phyloP scores from a whole-genome alignment of 2,329 filamentous ascomycete genomes.

The Sordariomycetes sp. region DNA sequence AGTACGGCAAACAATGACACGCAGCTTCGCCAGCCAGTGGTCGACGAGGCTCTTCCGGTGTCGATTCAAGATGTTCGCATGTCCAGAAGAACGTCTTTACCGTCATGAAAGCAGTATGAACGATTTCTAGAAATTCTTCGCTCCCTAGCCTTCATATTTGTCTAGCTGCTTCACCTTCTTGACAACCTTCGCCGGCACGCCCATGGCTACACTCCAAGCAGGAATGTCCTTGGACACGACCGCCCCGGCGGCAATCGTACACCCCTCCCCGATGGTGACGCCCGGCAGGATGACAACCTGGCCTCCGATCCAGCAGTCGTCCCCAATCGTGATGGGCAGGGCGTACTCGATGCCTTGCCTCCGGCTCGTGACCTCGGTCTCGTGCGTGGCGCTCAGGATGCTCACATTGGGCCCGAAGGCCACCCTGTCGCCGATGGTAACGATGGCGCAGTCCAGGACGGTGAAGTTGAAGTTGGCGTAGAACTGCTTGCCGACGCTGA shows the following conservation, averaged over 20 bases:
- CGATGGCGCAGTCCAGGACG: conserved; percentile 63
- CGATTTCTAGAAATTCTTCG: too few relatives aligned
- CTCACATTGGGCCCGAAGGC: conserved; percentile 64
- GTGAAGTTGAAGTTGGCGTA: conserved; percentile 51
- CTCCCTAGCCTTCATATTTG: too few relatives aligned
- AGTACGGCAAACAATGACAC: too few relatives aligned
- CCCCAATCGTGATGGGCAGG: conserved; percentile 34
- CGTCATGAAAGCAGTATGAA: too few relatives aligned
- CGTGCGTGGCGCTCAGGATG: conserved; percentile 64
- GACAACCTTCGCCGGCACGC: conserved; percentile 36
- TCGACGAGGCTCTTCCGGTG: too few relatives aligned
- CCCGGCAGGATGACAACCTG: conserved; percentile 39
- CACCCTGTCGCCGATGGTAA: conserved; percentile 62
- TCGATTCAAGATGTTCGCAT: too few relatives aligned
- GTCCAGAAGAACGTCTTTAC: too few relatives aligned
- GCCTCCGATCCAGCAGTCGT: conserved; percentile 48
- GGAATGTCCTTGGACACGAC: conserved; percentile 41
- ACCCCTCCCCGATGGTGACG: conserved; percentile 41
- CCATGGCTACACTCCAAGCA: conserved; percentile 36
- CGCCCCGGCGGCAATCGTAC: conserved; percentile 39
- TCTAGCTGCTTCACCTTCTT: conserved; percentile 29
- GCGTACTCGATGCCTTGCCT: conserved; percentile 36
- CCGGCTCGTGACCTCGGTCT: conserved; percentile 47
- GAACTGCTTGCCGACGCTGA: conserved; percentile 45
- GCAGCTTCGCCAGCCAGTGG: too few relatives aligned